Evolutionary conservation across 441 rosid genomes (phyloP).

Genomic region (Kokia cookei): DNA sequence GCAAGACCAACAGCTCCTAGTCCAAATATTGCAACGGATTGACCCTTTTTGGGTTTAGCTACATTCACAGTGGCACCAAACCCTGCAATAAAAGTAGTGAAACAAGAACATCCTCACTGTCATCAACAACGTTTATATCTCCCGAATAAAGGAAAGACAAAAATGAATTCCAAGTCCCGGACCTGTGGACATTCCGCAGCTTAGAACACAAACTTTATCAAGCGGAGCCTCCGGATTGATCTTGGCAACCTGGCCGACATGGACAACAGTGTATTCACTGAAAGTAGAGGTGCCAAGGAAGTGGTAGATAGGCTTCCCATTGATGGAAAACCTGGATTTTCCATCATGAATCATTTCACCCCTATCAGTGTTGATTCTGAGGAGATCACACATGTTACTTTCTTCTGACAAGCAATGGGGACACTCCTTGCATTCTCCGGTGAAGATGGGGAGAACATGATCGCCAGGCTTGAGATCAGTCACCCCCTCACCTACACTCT

Average conservation of each 20-base stretch:
- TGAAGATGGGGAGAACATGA: slow-evolving; percentile 80
- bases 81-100: slow-evolving; percentile 20
- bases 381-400: slow-evolving; percentile 85
- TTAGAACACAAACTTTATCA: slow-evolving; percentile 80
- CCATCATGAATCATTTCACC: slow-evolving; percentile 78
- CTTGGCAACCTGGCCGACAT: slow-evolving; percentile 72
- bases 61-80: slow-evolving; percentile 83
- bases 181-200: slow-evolving; percentile 90
- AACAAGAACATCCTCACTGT: neutral
- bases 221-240: slow-evolving; percentile 78
- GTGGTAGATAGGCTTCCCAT: slow-evolving; percentile 79
- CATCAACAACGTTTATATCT: neutral
- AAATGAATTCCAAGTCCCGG: neutral
- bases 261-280: slow-evolving; percentile 82
- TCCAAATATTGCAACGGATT: slow-evolving; percentile 70
- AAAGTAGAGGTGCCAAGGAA: slow-evolving; percentile 85
- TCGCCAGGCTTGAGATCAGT: slow-evolving; percentile 74
- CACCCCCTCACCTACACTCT: slow-evolving; percentile 87
- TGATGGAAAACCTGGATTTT: slow-evolving; percentile 63
- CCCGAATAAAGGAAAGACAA: neutral
- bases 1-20: slow-evolving; percentile 90
- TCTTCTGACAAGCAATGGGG: slow-evolving; percentile 70
- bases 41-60: slow-evolving; percentile 71
- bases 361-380: slow-evolving; percentile 77
- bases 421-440: slow-evolving; percentile 82